Evolutionary conservation across 2,329 filamentous ascomycete genomes (phyloP).

Genomic region (Alternaria solani): DNA sequence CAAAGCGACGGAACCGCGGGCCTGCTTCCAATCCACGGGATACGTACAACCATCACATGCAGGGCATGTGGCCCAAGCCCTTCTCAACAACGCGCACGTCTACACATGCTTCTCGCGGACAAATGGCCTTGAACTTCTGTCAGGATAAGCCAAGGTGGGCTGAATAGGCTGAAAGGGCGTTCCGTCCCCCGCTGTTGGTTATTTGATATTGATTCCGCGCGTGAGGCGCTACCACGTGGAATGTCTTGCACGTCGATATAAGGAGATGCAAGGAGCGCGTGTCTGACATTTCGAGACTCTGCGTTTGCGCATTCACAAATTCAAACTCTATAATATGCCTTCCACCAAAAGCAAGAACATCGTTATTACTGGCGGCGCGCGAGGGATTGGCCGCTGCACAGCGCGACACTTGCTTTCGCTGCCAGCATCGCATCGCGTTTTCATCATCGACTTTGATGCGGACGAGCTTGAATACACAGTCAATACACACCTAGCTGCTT

Average conservation of each 20-base stretch:
- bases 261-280: neutral
- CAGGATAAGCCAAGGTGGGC: constrained; percentile 9
- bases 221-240: constrained; percentile 6
- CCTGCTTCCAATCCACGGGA: constrained; percentile 12
- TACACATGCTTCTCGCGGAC: neutral
- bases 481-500: constrained; percentile 41
- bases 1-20: constrained; percentile 13
- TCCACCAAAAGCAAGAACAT: constrained; percentile 36
- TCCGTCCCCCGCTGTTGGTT: neutral
- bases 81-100: neutral
- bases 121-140: constrained; percentile 1
- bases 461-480: constrained; percentile 45
- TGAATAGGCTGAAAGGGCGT: constrained; percentile 25
- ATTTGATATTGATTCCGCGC: constrained; percentile 14
- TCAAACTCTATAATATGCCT: constrained; percentile 18
- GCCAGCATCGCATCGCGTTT: constrained; percentile 52
- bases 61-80: neutral
- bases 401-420: constrained; percentile 52
- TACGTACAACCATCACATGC: constrained; percentile 1
- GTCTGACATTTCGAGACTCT: neutral
- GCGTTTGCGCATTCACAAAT: neutral
- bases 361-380: constrained; percentile 53
- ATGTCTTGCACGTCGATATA: neutral
- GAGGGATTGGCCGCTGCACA: constrained; percentile 56
- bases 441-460: constrained; percentile 55